phyloP scores from a whole-genome alignment of 441 rosid species.

The Adansonia madagascariensis region DNA sequence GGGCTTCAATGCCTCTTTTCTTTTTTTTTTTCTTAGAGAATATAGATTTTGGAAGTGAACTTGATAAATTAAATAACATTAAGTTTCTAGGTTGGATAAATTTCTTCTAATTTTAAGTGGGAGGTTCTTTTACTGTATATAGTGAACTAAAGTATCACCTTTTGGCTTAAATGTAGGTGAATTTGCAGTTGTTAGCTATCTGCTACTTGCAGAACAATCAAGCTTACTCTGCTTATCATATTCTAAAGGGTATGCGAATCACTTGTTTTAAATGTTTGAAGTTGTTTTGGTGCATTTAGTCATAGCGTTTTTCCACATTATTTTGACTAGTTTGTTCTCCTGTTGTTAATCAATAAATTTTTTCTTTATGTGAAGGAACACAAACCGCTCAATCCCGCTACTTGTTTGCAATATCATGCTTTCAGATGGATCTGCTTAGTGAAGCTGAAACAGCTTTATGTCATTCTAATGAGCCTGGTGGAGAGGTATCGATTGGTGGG shows the following conservation, averaged over 20 bases:
- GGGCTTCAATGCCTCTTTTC: not conserved
- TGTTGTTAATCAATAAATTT: constrained; percentile 40
- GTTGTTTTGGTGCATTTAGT: constrained; percentile 13
- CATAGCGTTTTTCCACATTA: not conserved
- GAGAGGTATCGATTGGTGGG: constrained; percentile 61
- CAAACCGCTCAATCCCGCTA: constrained; percentile 95
- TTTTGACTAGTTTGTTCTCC: constrained; percentile 11
- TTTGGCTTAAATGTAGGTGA: constrained; percentile 50
- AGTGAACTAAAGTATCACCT: not conserved
- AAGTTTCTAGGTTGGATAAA: not conserved
- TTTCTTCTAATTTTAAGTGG: not conserved
- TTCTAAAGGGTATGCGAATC: constrained; percentile 65
- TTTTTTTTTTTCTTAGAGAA: not conserved
- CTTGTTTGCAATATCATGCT: constrained; percentile 96
- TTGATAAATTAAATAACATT: not conserved
- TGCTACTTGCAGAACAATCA: constrained; percentile 92
- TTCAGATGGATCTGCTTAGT: constrained; percentile 89
- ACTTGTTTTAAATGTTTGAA: constrained; percentile 14
- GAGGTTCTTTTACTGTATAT: not conserved
- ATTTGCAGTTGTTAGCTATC: constrained; percentile 80
- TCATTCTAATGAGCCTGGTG: constrained; percentile 75
- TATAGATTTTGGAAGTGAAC: constrained; percentile 5
- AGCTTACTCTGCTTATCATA: constrained; percentile 85
- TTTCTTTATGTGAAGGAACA: constrained; percentile 61
- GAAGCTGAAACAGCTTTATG: constrained; percentile 92